Conservation (phyloP, 495 filamentous ascomycete species). For the Penicillium chermesinum region DNA sequence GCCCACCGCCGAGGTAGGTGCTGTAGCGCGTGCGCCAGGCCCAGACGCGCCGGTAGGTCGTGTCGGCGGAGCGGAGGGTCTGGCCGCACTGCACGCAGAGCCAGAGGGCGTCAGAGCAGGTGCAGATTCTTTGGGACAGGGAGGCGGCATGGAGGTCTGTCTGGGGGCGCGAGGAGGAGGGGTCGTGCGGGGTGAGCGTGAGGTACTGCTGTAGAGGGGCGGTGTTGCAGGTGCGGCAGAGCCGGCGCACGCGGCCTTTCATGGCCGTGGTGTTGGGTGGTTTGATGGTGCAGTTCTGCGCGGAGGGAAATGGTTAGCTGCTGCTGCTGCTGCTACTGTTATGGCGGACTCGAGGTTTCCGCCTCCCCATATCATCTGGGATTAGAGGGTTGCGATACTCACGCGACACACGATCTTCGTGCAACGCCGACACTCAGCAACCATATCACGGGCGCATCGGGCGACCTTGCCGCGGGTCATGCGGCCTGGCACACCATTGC, state of each 20-base stretch:
- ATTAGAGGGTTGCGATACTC: conserved; percentile 8
- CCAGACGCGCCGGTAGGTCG: conserved; percentile 77
- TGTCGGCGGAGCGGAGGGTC: conserved; percentile 60
- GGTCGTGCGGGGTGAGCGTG: not conserved
- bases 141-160: conserved; percentile 20
- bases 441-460: conserved; percentile 78
- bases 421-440: conserved; percentile 74
- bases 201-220: conserved; percentile 51
- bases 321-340: no score
- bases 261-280: conserved; percentile 57
- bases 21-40: conserved; percentile 83
- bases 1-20: conserved; percentile 63
- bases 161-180: no score
- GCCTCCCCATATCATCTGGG: no score
- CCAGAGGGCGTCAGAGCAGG: conserved; percentile 64
- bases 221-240: conserved; percentile 67
- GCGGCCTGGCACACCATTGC: conserved; percentile 28
- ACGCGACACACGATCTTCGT: conserved; percentile 74
- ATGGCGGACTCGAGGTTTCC: no score
- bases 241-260: conserved; percentile 66
- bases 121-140: conserved; percentile 60
- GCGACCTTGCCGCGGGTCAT: conserved; percentile 62
- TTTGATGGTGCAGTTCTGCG: conserved; percentile 80
- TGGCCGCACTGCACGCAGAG: conserved; percentile 76
- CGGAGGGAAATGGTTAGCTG: not conserved